phyloP scores from a whole-genome alignment of 2,329 filamentous ascomycete species.

The Aspergillus spinulosporus region DNA sequence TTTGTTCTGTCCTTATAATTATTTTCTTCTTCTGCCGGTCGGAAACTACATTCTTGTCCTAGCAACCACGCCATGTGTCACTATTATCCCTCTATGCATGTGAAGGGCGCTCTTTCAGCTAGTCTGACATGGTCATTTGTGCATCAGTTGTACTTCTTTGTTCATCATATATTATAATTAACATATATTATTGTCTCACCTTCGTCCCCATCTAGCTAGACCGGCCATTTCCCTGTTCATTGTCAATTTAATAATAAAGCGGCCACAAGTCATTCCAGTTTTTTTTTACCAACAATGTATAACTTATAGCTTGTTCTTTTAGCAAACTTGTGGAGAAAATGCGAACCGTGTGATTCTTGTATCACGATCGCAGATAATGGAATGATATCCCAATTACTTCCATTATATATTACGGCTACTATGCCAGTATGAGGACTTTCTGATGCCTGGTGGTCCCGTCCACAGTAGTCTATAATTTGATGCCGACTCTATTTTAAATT shows the following conservation, averaged over 20 bases:
- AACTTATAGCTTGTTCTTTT: too few relatives aligned
- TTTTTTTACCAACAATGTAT: too few relatives aligned
- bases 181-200: not conserved
- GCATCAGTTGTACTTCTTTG: not conserved
- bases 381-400: too few relatives aligned
- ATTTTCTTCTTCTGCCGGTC: slow-evolving; percentile 22
- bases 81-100: not conserved
- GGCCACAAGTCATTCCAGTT: not conserved
- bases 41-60: slow-evolving; percentile 12
- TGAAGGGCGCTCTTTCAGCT: not conserved
- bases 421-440: too few relatives aligned
- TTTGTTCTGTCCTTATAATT: not conserved
- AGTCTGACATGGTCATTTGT: not conserved
- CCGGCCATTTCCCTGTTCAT: not conserved
- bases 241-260: not conserved
- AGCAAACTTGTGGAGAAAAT: too few relatives aligned
- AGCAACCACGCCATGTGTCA: slow-evolving; percentile 1
- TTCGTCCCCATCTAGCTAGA: not conserved
- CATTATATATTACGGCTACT: too few relatives aligned
- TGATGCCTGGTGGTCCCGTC: not conserved
- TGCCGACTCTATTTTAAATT: not conserved
- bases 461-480: not conserved
- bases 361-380: too few relatives aligned
- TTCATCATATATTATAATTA: slow-evolving; percentile 2
- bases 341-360: too few relatives aligned